Conservation (phyloP, 352 stramenopile species). For the Globisporangium polare region DNA sequence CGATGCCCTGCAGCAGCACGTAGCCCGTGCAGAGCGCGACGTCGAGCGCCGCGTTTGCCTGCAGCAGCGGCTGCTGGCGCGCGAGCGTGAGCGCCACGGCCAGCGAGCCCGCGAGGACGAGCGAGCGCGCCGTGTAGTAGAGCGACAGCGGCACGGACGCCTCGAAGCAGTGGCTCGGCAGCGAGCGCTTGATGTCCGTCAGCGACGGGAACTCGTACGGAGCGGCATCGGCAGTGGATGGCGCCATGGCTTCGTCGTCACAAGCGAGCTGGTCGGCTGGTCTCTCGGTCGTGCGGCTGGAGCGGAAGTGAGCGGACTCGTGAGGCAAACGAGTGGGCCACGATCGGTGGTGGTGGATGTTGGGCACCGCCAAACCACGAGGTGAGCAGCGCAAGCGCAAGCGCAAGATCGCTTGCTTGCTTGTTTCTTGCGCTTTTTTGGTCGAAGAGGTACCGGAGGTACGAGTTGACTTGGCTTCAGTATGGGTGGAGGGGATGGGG, state of each 20-base stretch:
- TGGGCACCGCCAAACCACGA: not conserved
- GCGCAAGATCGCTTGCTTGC: not conserved
- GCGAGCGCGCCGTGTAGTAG: constrained; percentile 62
- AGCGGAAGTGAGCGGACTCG: constrained; percentile 1
- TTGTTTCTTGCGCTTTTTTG: not conserved
- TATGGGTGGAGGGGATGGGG: constrained; percentile 2
- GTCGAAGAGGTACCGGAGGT: not conserved
- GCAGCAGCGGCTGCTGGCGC: constrained; percentile 39
- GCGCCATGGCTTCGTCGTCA: constrained; percentile 6
- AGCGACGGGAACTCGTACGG: constrained; percentile 68
- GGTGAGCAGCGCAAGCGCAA: constrained; percentile 5
- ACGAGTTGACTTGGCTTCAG: constrained; percentile 6
- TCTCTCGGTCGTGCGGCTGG: constrained; percentile 1
- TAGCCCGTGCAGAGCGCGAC: constrained; percentile 46
- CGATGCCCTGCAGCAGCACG: constrained; percentile 65
- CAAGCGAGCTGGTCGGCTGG: not conserved
- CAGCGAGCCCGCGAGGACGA: constrained; percentile 42
- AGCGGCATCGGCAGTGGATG: constrained; percentile 15
- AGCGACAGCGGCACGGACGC: constrained; percentile 63
- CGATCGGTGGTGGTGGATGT: not conserved
- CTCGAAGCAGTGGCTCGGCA: constrained; percentile 71
- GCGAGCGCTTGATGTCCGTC: constrained; percentile 76
- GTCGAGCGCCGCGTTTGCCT: constrained; percentile 34
- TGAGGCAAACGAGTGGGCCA: not conserved
- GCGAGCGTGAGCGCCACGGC: constrained; percentile 36